Base-by-base conservation (phyloP, 805 yeast genomes). In the Huiozyma naganishii region DNA sequence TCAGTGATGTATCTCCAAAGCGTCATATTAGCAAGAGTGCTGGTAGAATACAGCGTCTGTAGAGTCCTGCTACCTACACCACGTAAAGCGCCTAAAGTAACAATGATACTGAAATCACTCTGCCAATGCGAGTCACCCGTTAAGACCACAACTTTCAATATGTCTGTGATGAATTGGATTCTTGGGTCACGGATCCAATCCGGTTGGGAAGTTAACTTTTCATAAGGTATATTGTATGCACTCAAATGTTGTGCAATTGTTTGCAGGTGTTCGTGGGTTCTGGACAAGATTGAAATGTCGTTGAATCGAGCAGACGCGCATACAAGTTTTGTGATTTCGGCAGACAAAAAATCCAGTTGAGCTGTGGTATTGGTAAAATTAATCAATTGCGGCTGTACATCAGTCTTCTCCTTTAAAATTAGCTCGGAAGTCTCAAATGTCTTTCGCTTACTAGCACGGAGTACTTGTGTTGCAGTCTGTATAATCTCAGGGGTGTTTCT, bases 401-500 rank as follows among this genome's bases (percentile, higher is more conserved):
- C 42, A 13, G 55, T 41, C 1, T 41, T 41, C n/a, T 44, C 41
- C 40, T 59, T 59, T 7, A 50, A 36, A 8, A 50, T 43, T 1
- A 52, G 34, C 12, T 47, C 47, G 27, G 13, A 8, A 4, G 30
- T 37, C 4, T 28, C 29, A 3, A n/a, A 29, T 8, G 8, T 32
- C 10, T 23, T 11, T 6, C n/a, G 17, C 6, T 41, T 27, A 7
- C 10, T 32, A 6, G 36, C 30, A 2, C 40, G 38, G 11, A 37
- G 8, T 4, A 43, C 30, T 28, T 35, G 29, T 7, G 39, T 34
- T 4, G 53, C 45, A 4, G 43, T 33, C 2, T 65, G 49, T 13
- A 77, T 55, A 3, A 81, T 70, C 42, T 77, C 78, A 0, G 82
- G 80, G 0, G 83, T 70, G 27, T 77, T 72, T 49, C 90, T 64